A percentile compares a stretch with the other conserved stretches of the same genome.
Conservation (phyloP, 2,329 filamentous ascomycete genomes). For the Gaeumannomyces sp. region DNA sequence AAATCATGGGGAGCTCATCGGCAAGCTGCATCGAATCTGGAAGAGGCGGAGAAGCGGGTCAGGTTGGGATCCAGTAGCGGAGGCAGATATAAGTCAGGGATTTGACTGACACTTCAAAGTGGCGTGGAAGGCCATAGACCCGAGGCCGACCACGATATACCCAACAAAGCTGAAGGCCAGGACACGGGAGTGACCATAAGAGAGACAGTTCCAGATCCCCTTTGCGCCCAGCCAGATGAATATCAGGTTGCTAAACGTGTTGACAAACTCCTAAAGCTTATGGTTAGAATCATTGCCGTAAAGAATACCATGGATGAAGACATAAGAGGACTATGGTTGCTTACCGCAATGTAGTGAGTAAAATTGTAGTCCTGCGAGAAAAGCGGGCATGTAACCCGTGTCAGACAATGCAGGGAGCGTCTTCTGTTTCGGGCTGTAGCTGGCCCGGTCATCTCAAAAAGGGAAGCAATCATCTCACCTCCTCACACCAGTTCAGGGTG, state of each 20-base stretch:
- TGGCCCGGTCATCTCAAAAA: neutral
- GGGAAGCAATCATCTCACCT: constrained; percentile 19
- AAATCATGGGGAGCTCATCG: constrained; percentile 55
- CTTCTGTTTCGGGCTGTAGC: neutral
- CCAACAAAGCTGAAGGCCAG: constrained; percentile 60
- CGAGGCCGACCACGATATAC: constrained; percentile 47
- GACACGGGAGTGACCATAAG: constrained; percentile 66
- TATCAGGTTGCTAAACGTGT: constrained; percentile 73
- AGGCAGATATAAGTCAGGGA: neutral
- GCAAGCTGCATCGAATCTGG: constrained; percentile 54
- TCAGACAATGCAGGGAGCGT: constrained; percentile 3
- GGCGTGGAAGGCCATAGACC: constrained; percentile 51
- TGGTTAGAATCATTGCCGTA: too few species aligned
- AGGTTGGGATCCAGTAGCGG: neutral
- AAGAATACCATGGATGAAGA: too few species aligned
- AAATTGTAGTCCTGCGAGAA: constrained; percentile 29
- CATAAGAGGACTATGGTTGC: neutral
- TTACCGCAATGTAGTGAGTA: constrained; percentile 26
- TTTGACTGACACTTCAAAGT: constrained; percentile 45
- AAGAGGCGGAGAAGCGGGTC: neutral
- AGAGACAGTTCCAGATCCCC: constrained; percentile 67
- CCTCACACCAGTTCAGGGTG: constrained; percentile 34
- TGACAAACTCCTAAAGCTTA: constrained; percentile 23
- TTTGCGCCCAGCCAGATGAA: constrained; percentile 74
- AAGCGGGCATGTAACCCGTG: neutral